Percentiles rank a stretch among this genome's conserved stretches.
Conservation (phyloP, 2,329 filamentous ascomycete genomes). For the Alternaria longipes region DNA sequence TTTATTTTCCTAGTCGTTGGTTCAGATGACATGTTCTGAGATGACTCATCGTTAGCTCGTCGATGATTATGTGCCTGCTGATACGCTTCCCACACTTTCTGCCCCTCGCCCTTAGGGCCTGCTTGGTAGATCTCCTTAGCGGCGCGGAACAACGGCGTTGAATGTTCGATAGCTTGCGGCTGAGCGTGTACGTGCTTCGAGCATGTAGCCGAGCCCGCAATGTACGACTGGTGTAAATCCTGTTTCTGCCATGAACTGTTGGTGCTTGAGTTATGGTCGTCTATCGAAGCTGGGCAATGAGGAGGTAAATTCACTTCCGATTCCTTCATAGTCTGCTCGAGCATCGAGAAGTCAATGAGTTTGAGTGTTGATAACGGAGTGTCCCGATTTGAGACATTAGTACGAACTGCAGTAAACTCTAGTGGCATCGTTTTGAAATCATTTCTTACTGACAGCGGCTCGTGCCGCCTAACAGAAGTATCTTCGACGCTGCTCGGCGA, state of each 20-base stretch:
- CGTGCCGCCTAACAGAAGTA: neutral
- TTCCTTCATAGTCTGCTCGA: slow-evolving; percentile 1
- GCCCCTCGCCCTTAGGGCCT: slow-evolving; percentile 40
- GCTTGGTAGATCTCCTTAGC: slow-evolving; percentile 32
- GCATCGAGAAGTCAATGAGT: neutral
- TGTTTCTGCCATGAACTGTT: slow-evolving; percentile 2
- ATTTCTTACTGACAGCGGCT: neutral
- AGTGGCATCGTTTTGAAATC: neutral
- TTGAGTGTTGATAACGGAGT: neutral
- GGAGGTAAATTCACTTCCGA: slow-evolving; percentile 7
- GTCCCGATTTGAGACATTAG: neutral
- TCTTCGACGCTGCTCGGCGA: neutral
- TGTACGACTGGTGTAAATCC: neutral
- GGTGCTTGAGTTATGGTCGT: neutral
- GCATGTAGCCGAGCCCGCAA: neutral
- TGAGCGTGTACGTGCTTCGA: neutral
- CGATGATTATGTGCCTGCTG: slow-evolving; percentile 20
- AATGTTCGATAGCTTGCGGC: neutral
- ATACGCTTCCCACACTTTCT: slow-evolving; percentile 32
- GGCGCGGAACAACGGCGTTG: slow-evolving; percentile 7
- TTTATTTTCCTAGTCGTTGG: neutral
- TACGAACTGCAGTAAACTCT: neutral
- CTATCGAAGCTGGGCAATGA: neutral
- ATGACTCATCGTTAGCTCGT: neutral
- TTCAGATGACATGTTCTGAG: neutral